Evolutionary conservation across 495 filamentous ascomycete species (phyloP).

Genomic region (Tuber brumale): DNA sequence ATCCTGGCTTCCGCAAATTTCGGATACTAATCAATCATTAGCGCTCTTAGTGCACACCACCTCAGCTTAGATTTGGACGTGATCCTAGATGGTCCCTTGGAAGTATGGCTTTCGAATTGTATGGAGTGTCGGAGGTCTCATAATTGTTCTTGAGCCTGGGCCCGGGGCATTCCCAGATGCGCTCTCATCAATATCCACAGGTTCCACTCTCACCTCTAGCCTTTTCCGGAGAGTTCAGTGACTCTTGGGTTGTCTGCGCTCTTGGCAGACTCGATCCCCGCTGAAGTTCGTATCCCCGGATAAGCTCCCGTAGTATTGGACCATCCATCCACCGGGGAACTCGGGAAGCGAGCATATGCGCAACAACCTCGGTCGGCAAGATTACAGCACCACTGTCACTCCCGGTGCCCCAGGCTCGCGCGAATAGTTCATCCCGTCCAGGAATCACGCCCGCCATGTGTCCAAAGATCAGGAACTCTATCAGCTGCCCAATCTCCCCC

Average conservation of each 20-base stretch:
- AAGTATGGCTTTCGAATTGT: background rate
- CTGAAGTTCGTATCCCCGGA: background rate
- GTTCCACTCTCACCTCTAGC: background rate
- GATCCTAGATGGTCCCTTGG: background rate
- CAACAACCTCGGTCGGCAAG: background rate
- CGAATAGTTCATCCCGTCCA: background rate
- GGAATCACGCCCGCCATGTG: background rate
- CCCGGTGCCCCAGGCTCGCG: background rate
- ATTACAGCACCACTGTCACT: background rate
- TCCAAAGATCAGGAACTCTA: slow-evolving; percentile 32
- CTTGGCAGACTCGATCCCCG: background rate
- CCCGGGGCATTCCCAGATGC: background rate
- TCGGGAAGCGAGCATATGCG: background rate
- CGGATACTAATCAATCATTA: background rate
- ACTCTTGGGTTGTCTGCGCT: background rate
- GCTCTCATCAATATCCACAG: background rate
- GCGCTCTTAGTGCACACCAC: background rate
- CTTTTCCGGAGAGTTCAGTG: background rate
- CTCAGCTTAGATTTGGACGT: background rate
- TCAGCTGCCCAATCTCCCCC: slow-evolving; percentile 26
- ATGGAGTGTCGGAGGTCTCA: background rate
- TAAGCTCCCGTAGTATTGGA: background rate
- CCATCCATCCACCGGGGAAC: background rate
- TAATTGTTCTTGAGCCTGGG: background rate
- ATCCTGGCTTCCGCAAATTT: background rate